Conservation (phyloP, 108 stramenopile species). For the Nitzschia sp. region DNA sequence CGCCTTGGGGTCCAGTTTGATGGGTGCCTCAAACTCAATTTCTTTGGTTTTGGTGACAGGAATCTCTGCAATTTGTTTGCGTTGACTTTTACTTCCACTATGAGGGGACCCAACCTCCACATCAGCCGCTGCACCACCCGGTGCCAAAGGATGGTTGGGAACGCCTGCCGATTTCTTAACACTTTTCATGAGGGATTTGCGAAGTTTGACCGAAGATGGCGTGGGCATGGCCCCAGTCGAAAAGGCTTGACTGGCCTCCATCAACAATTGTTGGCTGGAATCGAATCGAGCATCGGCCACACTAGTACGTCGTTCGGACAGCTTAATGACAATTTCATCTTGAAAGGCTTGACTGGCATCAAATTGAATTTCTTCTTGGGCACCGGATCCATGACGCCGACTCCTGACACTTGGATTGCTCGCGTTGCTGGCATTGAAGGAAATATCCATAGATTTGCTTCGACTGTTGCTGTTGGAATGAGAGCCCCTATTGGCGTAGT, state of each 20-base stretch:
- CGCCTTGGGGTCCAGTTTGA: neutral
- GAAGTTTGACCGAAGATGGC: conserved; percentile 11
- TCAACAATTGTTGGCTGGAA: conserved; percentile 19
- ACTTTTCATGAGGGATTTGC: conserved; percentile 17
- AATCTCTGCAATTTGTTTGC: neutral
- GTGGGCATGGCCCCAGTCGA: neutral
- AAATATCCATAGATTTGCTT: no score
- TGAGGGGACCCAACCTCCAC: neutral
- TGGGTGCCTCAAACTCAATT: conserved; percentile 5
- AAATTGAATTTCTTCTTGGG: conserved; percentile 22
- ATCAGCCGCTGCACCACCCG: neutral
- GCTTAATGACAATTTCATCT: neutral
- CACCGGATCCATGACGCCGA: neutral
- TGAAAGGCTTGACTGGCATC: conserved; percentile 18
- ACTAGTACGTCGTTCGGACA: neutral
- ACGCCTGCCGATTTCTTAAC: neutral
- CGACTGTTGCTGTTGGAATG: no score
- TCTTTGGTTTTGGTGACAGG: conserved; percentile 6
- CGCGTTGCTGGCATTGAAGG: no score
- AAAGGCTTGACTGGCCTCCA: conserved; percentile 18
- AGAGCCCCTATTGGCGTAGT: no score
- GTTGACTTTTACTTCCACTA: neutral
- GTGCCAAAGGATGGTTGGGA: neutral
- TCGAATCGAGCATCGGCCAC: conserved; percentile 4
- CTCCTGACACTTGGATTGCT: neutral